Evolutionary conservation across 2,329 filamentous ascomycete species (phyloP), one percentile per base, ranked within the genome.

Genomic region (Ophiostoma ulmi): DNA sequence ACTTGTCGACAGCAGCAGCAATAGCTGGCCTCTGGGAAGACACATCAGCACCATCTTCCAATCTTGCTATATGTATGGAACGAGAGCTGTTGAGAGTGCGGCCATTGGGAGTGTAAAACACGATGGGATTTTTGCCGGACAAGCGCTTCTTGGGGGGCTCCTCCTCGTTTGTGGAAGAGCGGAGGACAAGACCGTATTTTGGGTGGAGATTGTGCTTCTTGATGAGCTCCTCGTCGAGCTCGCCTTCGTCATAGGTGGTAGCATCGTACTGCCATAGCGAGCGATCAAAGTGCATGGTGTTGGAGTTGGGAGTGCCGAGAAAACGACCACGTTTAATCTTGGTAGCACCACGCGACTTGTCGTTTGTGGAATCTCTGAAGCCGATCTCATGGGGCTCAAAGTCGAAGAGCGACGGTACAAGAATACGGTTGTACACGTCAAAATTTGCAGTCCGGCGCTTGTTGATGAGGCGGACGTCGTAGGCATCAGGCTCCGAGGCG

Each of bases 361-460:
- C 84, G 72, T 88, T 88, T 72, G 82, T 82, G 4, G 85, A 86
- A 74, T 88, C 86, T 31, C 84, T 82, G 76, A 87, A 88, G 17
- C 86, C 86, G 72, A 88, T 88, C 75, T 88, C 85, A 71, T 83
- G 79, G 10, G 83, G 78, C 52, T 84, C 80, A 70, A 82, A 87
- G 69, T 81, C 78, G 73, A 84, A 85, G 0, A 81, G 73, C 7
- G 79, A 79, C 13, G 85, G 85, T 63, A 86, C 78, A 75, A 88
- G 82, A 70, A 87, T 82, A 36, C 84, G 85, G 74, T 86, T 87
- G 75, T 83, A 82, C 36, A 80, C 77, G 48, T 76, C 75, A n/a
- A 75, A 76, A 68, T 80, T 80, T 39, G 77, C 78, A 5, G 79
- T 80, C 72, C 78, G 77, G 55, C 77, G 73, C 72, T 78, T 78